Base-by-base conservation (phyloP, 306 rosid genomes). In the Abrus pulchellus region DNA sequence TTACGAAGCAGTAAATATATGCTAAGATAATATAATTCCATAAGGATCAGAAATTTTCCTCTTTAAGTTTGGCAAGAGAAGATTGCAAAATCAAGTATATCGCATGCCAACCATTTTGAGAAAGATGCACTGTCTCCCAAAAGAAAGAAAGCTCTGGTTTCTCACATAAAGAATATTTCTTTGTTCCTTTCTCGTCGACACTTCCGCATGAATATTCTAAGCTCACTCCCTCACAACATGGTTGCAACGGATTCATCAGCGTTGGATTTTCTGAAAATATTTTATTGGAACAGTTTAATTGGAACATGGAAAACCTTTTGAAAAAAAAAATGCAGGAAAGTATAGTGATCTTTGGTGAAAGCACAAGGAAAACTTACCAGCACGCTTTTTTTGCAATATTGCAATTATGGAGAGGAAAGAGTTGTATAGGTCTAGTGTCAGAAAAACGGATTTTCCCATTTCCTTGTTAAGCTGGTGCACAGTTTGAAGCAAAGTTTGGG, bases 401-500 rank as follows among this genome's bases (percentile, higher is more conserved):
- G 27, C 12, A 33, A 90, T 38, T n/a, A 79, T 45, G 9, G 79
- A 12, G 3, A 50, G 78, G 59, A 80, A 80, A 41, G 79, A 10
- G 36, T 52, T 80, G 67, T 80, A 78, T 56, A 90, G 86, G 70
- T 88, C 92, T 38, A 86, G 71, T 61, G 86, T 81, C 1, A 59
- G 3, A 28, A 85, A 33, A 13, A 81, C 74, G 0, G 84, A 7
- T 38, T 73, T 45, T 29, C 77, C 67, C 7, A 40, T 41, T 65
- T 81, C 63, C 1, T 45, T 28, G 28, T 81, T 88, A 14, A 88
- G 13, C 11, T 79, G 14, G 40, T 68, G 36, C 47, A 90, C 52
- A 1, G 59, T 44, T 48, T 85, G 83, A 8, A 54, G 49, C 57
- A 88, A 12, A 55, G 76, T 2, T 8, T 84, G 43, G 82, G 80